phyloP scores from a whole-genome alignment of 1,284 basidiomycete genomes.

The Flammula alnicola region DNA sequence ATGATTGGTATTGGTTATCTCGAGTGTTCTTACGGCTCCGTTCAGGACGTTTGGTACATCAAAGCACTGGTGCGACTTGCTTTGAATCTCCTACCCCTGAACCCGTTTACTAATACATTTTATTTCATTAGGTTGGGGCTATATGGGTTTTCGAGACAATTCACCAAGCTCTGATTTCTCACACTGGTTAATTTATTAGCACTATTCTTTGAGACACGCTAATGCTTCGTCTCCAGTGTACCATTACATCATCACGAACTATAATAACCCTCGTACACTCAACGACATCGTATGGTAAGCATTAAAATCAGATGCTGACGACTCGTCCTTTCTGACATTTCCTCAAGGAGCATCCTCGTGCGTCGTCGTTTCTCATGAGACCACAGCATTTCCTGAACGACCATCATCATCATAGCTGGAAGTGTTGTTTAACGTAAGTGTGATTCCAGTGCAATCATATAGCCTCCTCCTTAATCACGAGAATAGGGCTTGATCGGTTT shows the following conservation, averaged over 20 bases:
- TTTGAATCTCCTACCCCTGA: background rate
- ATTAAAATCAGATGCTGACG: background rate
- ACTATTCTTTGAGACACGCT: background rate
- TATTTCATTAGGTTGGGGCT: constrained; percentile 39
- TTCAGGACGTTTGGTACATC: constrained; percentile 52
- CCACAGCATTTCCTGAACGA: background rate
- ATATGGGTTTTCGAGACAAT: constrained; percentile 53
- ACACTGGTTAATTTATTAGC: constrained; percentile 43
- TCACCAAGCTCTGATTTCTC: constrained; percentile 57
- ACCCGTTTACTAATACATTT: background rate
- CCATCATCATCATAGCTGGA: constrained; percentile 44
- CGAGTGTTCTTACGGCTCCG: constrained; percentile 3
- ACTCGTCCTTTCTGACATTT: background rate
- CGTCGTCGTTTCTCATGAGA: constrained; percentile 15
- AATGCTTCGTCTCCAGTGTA: constrained; percentile 42
- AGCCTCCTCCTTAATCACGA: background rate
- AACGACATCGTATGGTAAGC: constrained; percentile 50
- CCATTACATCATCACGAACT: constrained; percentile 56
- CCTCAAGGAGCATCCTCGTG: constrained; percentile 51
- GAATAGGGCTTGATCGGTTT: constrained; percentile 54
- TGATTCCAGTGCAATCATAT: background rate
- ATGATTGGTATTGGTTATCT: background rate
- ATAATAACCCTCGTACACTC: constrained; percentile 44
- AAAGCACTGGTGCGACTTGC: constrained; percentile 46
- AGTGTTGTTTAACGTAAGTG: constrained; percentile 55